Conservation (phyloP, 495 filamentous ascomycete genomes). For the Talaromyces ruber region DNA sequence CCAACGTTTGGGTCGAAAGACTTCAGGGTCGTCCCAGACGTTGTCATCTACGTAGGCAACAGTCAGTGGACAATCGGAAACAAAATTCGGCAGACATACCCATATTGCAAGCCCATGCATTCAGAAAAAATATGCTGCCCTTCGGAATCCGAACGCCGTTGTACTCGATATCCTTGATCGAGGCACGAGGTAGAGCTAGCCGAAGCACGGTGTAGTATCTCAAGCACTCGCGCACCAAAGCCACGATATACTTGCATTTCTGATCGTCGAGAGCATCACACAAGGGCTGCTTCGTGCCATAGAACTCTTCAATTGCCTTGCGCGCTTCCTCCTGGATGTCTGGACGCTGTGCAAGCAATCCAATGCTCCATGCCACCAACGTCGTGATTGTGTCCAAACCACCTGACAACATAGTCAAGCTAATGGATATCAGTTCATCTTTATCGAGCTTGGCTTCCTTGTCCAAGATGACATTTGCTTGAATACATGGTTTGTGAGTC, state of each 20-base stretch:
- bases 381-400: conserved; percentile 58
- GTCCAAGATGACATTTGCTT: conserved; percentile 55
- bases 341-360: conserved; percentile 44
- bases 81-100: conserved; percentile 21
- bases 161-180: conserved; percentile 52
- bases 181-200: conserved; percentile 51
- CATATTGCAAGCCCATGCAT: conserved; percentile 59
- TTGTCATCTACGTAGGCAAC: conserved; percentile 34
- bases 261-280: conserved; percentile 53
- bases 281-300: conserved; percentile 42
- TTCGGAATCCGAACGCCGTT: conserved; percentile 46
- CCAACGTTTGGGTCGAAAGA: conserved; percentile 54
- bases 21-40: conserved; percentile 49
- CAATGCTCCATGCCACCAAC: conserved; percentile 54
- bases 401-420: conserved; percentile 53
- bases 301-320: conserved; percentile 45
- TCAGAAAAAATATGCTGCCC: conserved; percentile 54
- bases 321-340: conserved; percentile 54
- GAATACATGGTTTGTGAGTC: conserved; percentile 53
- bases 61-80: background rate
- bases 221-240: conserved; percentile 47
- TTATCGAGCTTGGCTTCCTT: conserved; percentile 49
- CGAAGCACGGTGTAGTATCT: conserved; percentile 53
- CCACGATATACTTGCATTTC: conserved; percentile 51
- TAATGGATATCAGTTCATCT: conserved; percentile 53